Conservation (phyloP, 768 basidiomycete species). For the Ramaria sp. region DNA sequence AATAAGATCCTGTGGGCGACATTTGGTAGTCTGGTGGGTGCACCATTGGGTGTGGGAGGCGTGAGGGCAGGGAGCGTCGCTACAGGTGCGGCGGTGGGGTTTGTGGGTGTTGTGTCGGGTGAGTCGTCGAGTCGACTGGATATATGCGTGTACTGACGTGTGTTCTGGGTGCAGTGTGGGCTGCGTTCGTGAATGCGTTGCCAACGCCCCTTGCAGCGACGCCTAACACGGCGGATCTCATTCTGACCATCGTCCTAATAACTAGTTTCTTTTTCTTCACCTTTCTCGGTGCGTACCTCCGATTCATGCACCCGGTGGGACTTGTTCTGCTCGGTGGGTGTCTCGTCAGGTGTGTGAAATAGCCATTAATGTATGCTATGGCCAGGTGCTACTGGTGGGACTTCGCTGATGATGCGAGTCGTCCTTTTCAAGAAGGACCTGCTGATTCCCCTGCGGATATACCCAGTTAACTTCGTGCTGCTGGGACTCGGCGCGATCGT, state of each 20-base stretch:
- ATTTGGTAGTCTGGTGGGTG: conserved; percentile 40
- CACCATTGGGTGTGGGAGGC: conserved; percentile 45
- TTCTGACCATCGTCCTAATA: conserved; percentile 39
- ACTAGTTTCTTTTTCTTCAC: conserved; percentile 42
- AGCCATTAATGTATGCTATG: not conserved
- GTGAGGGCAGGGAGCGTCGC: conserved; percentile 48
- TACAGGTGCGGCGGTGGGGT: conserved; percentile 42
- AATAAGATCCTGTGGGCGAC: conserved; percentile 49
- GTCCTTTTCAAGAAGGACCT: conserved; percentile 39
- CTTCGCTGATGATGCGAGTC: conserved; percentile 46
- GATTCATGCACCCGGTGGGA: conserved; percentile 37
- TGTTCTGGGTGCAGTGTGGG: conserved; percentile 37
- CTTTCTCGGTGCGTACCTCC: conserved; percentile 37
- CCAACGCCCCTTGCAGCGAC: conserved; percentile 26
- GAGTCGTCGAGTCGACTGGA: not conserved
- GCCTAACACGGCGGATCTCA: conserved; percentile 32
- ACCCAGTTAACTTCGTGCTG: conserved; percentile 43
- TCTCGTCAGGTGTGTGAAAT: not conserved
- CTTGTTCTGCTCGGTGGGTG: conserved; percentile 21
- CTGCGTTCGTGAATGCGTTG: conserved; percentile 48
- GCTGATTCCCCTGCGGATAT: conserved; percentile 28
- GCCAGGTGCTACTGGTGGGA: conserved; percentile 31
- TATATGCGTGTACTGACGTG: conserved; percentile 22
- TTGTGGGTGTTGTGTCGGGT: conserved; percentile 30
- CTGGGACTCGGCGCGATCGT: conserved; percentile 33